Base-by-base conservation (phyloP, 2,329 filamentous ascomycete species). In the Fulvia fulva region DNA sequence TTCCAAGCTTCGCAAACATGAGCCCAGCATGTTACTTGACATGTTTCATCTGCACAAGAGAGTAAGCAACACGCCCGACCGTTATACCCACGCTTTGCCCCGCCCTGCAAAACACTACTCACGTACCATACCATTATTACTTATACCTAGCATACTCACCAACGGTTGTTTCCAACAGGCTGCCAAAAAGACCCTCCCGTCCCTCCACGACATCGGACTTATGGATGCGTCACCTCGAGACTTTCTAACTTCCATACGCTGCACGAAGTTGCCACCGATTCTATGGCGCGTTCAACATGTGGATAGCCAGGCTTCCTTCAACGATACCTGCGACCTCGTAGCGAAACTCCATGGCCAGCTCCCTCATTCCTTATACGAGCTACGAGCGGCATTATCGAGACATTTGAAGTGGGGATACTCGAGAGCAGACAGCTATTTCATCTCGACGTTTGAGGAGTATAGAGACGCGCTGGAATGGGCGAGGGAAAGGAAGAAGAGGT, bases 361-460 rank as follows among this genome's bases (percentile, higher is more conserved):
- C 7, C 52, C 52, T 3, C 30, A 26, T 19, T 30, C 14, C 16
- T 25, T 46, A 11, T 54, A 54, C 52, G 52, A 54, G 23, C 19
- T 54, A 3, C 52, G 52, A 1, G 52, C 52, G 5, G 43, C 37
- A 19, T 23, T 54, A 7, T 16, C 41, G 8, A 25, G 52, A 3
- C 52, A 54, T 32, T 41, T 54, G 16, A 54, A 54, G 16, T 54
- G 52, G 52, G 52, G 52, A 4, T 54, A 54, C 30, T 46, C 37
- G 19, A 11, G 43, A 9, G 52, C 52, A 5, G 52, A 54, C 25
- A 54, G 52, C 19, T 46, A 54, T 25, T 54, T 54, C 52, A 54
- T 54, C 41, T 54, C 52, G 16, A 46, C 41, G 14, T 54, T 54
- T 26, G 44, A 41, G n/a, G 37, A 32, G 9, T 34, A 46, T n/a